Percentiles rank a stretch among this genome's conserved stretches.
Evolutionary conservation across 345 rosid genomes (phyloP).

Genomic region (Dipteronia sinensis): DNA sequence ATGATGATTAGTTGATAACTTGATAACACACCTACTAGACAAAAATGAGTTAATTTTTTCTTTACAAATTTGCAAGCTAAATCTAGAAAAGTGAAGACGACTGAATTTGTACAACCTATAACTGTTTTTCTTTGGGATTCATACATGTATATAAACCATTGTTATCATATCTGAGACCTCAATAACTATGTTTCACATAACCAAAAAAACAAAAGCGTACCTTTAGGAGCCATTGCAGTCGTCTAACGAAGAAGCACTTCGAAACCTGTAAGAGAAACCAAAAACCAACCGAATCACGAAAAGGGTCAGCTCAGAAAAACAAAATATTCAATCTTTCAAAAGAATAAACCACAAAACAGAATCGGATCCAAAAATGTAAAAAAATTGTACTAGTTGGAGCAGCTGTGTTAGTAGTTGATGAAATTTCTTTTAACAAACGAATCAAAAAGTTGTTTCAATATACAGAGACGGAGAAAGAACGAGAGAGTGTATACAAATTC

Average conservation of each 20-base stretch:
- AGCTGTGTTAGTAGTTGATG: neutral
- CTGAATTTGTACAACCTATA: neutral
- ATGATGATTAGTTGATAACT: neutral
- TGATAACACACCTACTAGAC: neutral
- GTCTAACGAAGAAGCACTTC: neutral
- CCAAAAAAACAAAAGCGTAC: conserved; percentile 8
- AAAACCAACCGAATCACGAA: neutral
- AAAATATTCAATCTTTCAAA: neutral
- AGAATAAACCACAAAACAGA: neutral
- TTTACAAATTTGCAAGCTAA: neutral
- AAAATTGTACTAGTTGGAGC: neutral
- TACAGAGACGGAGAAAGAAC: neutral
- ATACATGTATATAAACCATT: neutral
- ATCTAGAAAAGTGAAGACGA: neutral
- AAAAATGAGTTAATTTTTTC: neutral
- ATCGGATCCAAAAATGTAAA: neutral
- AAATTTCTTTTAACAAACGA: too few species aligned
- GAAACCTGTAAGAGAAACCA: neutral
- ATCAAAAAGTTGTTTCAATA: neutral
- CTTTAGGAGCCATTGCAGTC: conserved; percentile 47
- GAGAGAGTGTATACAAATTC: neutral
- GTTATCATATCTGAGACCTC: neutral
- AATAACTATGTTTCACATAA: neutral
- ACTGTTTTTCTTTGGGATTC: neutral
- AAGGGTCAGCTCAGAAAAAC: neutral